Evolutionary conservation across 164 flowering plant species (phyloP).

Genomic region (Chimonanthus salicifolius): DNA sequence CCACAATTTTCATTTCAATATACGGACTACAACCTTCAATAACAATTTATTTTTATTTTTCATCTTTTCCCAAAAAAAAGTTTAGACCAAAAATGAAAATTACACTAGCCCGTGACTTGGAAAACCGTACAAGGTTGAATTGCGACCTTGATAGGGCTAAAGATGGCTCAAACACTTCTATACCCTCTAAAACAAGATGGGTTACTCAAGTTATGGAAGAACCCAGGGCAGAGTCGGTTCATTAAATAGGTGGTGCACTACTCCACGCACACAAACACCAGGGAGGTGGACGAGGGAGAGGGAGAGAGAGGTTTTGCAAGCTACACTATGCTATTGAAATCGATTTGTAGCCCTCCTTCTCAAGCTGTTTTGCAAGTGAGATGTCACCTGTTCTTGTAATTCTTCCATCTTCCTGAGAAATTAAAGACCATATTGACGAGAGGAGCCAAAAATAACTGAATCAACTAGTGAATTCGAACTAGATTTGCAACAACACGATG

Average conservation of each 20-base stretch:
- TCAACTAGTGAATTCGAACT: neutral
- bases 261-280: too few species aligned
- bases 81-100: too few species aligned
- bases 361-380: conserved; percentile 62
- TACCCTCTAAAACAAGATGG: too few species aligned
- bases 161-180: too few species aligned
- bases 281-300: too few species aligned
- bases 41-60: too few species aligned
- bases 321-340: conserved; percentile 33
- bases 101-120: too few species aligned
- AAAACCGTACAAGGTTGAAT: too few species aligned
- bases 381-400: conserved; percentile 83
- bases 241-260: neutral
- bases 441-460: conserved; percentile 1
- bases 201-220: neutral
- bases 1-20: too few species aligned
- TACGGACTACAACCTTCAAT: too few species aligned
- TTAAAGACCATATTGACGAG: neutral
- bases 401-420: conserved; percentile 70
- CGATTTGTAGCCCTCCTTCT: conserved; percentile 80
- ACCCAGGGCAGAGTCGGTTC: neutral
- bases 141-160: too few species aligned
- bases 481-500: neutral
- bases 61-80: too few species aligned
- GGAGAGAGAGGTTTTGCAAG: neutral